Evolutionary conservation across 1,284 basidiomycete species (phyloP).

Genomic region (Phylloboletellus chloephorus): DNA sequence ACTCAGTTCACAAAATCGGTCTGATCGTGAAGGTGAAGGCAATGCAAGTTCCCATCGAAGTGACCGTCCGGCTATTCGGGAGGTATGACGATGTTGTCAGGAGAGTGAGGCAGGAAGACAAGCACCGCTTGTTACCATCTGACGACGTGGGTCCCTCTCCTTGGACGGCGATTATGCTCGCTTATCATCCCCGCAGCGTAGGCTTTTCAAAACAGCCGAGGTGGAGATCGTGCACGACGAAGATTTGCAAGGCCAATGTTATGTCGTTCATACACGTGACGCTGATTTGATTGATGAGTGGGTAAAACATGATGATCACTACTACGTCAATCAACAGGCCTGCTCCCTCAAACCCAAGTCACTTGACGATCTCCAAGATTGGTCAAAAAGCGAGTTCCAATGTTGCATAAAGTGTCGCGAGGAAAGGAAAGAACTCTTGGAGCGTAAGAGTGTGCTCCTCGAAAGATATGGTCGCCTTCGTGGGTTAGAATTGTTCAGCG

Average conservation of each 20-base stretch:
- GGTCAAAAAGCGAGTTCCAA: slow-evolving; percentile 27
- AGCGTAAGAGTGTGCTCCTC: slow-evolving; percentile 30
- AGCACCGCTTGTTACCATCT: slow-evolving; percentile 10
- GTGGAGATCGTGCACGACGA: slow-evolving; percentile 29
- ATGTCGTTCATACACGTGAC: slow-evolving; percentile 33
- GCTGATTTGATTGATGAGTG: slow-evolving; percentile 40
- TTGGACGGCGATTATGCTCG: neutral
- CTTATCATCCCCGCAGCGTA: slow-evolving; percentile 35
- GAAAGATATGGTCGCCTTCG: slow-evolving; percentile 40
- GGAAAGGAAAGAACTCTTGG: slow-evolving; percentile 27
- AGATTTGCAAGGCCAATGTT: slow-evolving; percentile 46
- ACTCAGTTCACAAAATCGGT: slow-evolving; percentile 43
- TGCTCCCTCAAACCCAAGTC: slow-evolving; percentile 15
- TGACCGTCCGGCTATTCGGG: slow-evolving; percentile 40
- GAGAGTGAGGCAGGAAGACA: slow-evolving; percentile 13
- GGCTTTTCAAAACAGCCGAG: slow-evolving; percentile 38
- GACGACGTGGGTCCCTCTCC: slow-evolving; percentile 31
- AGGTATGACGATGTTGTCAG: slow-evolving; percentile 39
- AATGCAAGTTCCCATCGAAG: slow-evolving; percentile 20
- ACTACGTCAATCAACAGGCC: slow-evolving; percentile 41
- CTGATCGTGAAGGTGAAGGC: slow-evolving; percentile 44
- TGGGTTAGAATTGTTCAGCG: slow-evolving; percentile 61
- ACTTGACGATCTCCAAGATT: slow-evolving; percentile 27
- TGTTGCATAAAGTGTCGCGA: slow-evolving; percentile 38
- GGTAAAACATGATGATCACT: slow-evolving; percentile 49